Evolutionary conservation across 83 land plant genomes (phyloP).

Genomic region (Picea abies): DNA sequence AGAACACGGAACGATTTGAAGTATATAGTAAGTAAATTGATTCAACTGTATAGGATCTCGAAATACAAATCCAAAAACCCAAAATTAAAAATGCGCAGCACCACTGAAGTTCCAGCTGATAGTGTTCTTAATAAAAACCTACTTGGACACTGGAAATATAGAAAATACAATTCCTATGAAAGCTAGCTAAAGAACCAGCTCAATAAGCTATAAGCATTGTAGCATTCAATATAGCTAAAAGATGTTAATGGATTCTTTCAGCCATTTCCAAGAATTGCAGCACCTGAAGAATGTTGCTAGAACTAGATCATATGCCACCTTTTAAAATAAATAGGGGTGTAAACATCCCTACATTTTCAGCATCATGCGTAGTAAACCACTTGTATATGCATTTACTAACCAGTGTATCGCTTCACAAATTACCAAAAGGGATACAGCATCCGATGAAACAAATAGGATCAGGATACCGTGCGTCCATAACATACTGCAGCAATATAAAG

Average conservation of each 20-base stretch:
- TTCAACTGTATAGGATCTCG: neutral
- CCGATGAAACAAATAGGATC: conserved; percentile 12
- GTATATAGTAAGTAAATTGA: neutral
- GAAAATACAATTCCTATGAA: neutral
- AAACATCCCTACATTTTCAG: neutral
- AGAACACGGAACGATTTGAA: neutral
- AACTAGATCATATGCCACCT: neutral
- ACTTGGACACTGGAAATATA: conserved; percentile 3
- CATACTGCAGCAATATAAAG: conserved; percentile 44
- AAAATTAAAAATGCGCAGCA: neutral
- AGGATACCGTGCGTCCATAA: conserved; percentile 44
- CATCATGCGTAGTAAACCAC: conserved; percentile 8
- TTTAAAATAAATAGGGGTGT: neutral
- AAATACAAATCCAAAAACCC: neutral
- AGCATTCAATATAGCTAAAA: neutral
- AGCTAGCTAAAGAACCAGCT: conserved; percentile 1
- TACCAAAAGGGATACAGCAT: neutral
- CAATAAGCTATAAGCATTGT: neutral
- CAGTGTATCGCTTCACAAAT: conserved; percentile 2
- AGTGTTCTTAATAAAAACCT: neutral
- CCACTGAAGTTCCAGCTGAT: neutral
- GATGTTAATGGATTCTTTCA: neutral
- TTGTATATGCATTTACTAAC: neutral
- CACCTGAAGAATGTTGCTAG: conserved; percentile 14
- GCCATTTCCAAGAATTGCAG: neutral